Percentiles rank a stretch among this genome's conserved stretches.
Conservation (phyloP, 768 basidiomycete species). For the Saitozyma sp. region DNA sequence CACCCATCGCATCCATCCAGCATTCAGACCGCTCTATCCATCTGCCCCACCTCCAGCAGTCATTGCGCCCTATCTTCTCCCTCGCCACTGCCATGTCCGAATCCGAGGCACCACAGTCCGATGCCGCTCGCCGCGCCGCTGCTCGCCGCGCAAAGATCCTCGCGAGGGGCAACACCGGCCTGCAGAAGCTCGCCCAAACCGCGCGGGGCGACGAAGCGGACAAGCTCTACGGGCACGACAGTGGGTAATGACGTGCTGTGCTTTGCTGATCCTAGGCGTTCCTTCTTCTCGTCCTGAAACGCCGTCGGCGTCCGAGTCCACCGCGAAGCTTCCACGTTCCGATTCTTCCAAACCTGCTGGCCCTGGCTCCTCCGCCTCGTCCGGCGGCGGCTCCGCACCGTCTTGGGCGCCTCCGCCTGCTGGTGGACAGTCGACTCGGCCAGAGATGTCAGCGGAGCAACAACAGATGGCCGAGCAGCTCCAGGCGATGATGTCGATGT, state of each 20-base stretch:
- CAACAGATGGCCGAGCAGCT: constrained; percentile 39
- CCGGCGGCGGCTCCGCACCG: constrained; percentile 7
- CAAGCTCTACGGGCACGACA: constrained; percentile 39
- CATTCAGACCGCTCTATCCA: no score
- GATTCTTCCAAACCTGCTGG: background rate
- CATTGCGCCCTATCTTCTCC: no score
- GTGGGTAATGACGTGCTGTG: constrained; percentile 18
- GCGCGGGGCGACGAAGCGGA: constrained; percentile 51
- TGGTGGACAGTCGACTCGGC: background rate
- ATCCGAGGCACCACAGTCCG: constrained; percentile 17
- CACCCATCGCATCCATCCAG: no score
- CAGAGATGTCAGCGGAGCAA: constrained; percentile 21
- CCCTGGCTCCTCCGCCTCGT: constrained; percentile 2
- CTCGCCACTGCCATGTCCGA: no score
- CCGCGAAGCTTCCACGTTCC: constrained; percentile 15
- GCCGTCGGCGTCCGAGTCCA: constrained; percentile 1
- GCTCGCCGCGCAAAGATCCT: constrained; percentile 51
- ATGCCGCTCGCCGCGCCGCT: constrained; percentile 46
- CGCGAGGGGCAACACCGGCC: constrained; percentile 46
- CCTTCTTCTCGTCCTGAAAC: background rate
- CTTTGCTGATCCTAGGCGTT: background rate
- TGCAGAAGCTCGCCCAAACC: constrained; percentile 48
- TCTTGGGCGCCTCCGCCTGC: constrained; percentile 31
- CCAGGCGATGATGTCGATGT: constrained; percentile 44
- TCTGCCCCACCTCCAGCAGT: no score